These are phyloP conservation scores for Massarina eburnea DNA, from an alignment of 2,329 filamentous ascomycete species.

Conservation along the genomic window DNA sequence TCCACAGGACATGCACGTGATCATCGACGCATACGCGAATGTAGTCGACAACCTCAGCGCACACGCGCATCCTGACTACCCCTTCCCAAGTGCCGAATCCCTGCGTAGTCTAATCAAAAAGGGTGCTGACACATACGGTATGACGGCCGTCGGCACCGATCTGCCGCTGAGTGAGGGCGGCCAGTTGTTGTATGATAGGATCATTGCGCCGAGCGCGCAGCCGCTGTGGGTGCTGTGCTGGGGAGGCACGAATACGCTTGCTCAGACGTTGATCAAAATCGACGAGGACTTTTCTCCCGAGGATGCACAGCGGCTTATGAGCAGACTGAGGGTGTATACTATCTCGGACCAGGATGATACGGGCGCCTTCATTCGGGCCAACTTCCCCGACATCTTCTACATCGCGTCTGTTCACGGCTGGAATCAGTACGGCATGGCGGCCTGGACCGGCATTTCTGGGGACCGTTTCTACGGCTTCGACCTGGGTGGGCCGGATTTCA, in stretches of 20 bases:
- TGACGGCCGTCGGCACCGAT: constrained; percentile 37
- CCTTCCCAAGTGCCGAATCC: constrained; percentile 31
- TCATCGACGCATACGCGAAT: constrained; percentile 36
- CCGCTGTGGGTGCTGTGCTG: constrained; percentile 57
- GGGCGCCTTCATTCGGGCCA: constrained; percentile 57
- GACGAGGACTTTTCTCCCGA: constrained; percentile 34
- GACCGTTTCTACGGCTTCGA: constrained; percentile 52
- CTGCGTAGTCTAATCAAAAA: constrained; percentile 28
- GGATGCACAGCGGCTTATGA: constrained; percentile 35
- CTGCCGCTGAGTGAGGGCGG: constrained; percentile 46
- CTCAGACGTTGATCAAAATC: constrained; percentile 50
- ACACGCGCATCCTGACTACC: constrained; percentile 43
- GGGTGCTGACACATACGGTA: constrained; percentile 44
- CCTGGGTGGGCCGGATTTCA: constrained; percentile 51
- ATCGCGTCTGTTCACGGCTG: constrained; percentile 59
- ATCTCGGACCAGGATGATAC: constrained; percentile 64
- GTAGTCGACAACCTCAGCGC: constrained; percentile 52
- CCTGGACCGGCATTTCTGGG: constrained; percentile 60
- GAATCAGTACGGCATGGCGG: constrained; percentile 56
- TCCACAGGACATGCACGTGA: constrained; percentile 39
- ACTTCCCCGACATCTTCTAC: constrained; percentile 59
- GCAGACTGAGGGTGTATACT: constrained; percentile 42
- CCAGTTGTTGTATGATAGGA: constrained; percentile 48
- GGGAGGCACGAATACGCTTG: constrained; percentile 58
- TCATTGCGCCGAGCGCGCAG: constrained; percentile 42